A percentile compares a stretch with the other conserved stretches of the same genome.
Conservation (phyloP, 2,329 filamentous ascomycete genomes). For the Fusarium torulosum region DNA sequence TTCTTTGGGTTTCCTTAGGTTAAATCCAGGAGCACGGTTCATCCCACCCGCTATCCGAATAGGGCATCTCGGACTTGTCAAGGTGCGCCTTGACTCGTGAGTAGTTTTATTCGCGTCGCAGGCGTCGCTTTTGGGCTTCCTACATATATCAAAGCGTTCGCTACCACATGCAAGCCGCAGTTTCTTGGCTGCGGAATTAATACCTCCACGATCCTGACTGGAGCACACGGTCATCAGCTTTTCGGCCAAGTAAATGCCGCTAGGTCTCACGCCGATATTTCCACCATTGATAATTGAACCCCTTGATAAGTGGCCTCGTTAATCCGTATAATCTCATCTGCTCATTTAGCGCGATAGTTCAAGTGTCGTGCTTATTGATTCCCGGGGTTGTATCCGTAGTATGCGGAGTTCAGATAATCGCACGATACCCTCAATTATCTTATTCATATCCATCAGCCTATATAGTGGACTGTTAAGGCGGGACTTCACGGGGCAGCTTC, state of each 20-base stretch:
- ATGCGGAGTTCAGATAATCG: neutral
- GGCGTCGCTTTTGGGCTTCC: neutral
- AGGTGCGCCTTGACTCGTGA: neutral
- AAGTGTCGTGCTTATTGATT: neutral
- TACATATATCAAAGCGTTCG: constrained; percentile 11
- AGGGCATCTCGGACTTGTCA: constrained; percentile 1
- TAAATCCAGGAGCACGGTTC: neutral
- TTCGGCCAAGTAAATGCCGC: neutral
- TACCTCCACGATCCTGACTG: neutral
- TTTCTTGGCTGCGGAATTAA: neutral
- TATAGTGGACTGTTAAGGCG: neutral
- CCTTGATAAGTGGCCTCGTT: neutral
- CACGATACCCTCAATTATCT: neutral
- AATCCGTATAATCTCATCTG: neutral
- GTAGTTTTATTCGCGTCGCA: neutral
- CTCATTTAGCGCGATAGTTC: neutral
- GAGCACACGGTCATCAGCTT: neutral
- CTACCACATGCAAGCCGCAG: constrained; percentile 18
- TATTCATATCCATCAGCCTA: neutral
- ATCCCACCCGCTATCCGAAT: constrained; percentile 11
- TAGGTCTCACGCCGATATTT: neutral
- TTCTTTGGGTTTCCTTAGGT: neutral
- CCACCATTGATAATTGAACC: too few relatives aligned
- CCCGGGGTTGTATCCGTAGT: constrained; percentile 9
- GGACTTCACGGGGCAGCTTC: constrained; percentile 10